Base-by-base conservation (phyloP, 106 monocot genomes). In the Dendrobium huoshanense region DNA sequence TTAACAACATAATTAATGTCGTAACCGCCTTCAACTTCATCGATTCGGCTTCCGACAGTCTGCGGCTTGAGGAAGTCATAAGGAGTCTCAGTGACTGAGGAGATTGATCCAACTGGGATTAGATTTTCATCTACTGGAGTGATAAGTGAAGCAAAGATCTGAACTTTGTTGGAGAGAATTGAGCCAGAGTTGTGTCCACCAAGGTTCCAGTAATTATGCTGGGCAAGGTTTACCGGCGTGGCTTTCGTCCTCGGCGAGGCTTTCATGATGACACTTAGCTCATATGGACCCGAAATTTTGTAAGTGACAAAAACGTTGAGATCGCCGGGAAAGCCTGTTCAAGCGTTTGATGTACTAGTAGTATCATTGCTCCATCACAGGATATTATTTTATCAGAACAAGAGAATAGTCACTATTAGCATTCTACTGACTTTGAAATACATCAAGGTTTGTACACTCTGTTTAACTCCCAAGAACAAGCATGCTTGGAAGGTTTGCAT, bases 141-240 rank as follows among this genome's bases (percentile, higher is more conserved):
- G 73, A 86, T 67, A 0, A 73, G 70, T 33, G 86, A 87, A 19
- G 80, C 93, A 77, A 91, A 89, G 75, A 96, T 91, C 51, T 93
- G 89, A 37, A 96, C 85, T 0, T 29, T 54, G 88, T 88, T 67
- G 18, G 79, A 81, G 2, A 96, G 87, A 68, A 96, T 87, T 0
- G 80, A 67, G 45, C 93, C 91, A 2, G 81, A 85, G 81, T 48
- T 67, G 40, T 96, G 84, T 1, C 93, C 93, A 16, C 64, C 88
- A 19, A 96, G 93, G 80, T 96, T 96, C 93, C 93, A 96, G 86
- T 96, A 96, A 8, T 80, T 78, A 78, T 96, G 96, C 75, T 91
- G 93, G 9, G 83, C 90, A 4, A 96, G 89, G 82, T 93, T 96
- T 19, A 96, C 84, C 0, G 90, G 92, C 0, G 95, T 92, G 4